Base-by-base conservation (phyloP, 345 rosid species). In the Schrenkiella parvula region DNA sequence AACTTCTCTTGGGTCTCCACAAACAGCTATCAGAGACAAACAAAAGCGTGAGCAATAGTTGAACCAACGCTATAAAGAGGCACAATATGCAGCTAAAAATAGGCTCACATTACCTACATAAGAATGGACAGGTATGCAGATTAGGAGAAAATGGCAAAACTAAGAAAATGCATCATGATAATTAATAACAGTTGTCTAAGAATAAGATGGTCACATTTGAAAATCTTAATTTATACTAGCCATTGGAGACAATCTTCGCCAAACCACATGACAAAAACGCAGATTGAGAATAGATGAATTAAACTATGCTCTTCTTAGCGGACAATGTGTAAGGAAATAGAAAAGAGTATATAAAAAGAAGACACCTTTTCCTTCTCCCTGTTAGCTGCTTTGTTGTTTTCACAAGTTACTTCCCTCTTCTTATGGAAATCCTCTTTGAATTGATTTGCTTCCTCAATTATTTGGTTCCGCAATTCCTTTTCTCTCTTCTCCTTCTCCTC, bases 401-500 rank as follows among this genome's bases (percentile, higher is more conserved):
- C 86, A 52, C 84, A 81, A 47, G 86, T 39, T 6, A 85, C 38
- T 48, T 80, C 86, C 59, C 87, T 80, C 79, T 88, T 89, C 79
- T 58, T 80, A 47, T 85, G 78, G 62, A 87, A 89, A 72, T 83
- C 96, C 35, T 74, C 80, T 61, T 84, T 92, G 76, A 52, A 92
- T 11, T 82, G 89, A 32, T 81, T 77, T 3, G 96, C 92, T 74
- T 87, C 93, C 41, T 86, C 85, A 9, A 86, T 62, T 50, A 89
- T 86, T 66, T 81, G 84, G 52, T 58, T 83, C 81, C 82, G n/a
- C 71, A 75, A 9, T 73, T 83, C 93, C 46, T 81, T 91, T 69
- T 88, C 97, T 63, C 23, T 84, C 87, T 81, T 87, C 85, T 89
- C 97, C 77, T 89, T 89, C 82, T 88, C 92, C 80, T 86, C 97